Conservation (phyloP, 768 basidiomycete species). For the Terana coerulea region DNA sequence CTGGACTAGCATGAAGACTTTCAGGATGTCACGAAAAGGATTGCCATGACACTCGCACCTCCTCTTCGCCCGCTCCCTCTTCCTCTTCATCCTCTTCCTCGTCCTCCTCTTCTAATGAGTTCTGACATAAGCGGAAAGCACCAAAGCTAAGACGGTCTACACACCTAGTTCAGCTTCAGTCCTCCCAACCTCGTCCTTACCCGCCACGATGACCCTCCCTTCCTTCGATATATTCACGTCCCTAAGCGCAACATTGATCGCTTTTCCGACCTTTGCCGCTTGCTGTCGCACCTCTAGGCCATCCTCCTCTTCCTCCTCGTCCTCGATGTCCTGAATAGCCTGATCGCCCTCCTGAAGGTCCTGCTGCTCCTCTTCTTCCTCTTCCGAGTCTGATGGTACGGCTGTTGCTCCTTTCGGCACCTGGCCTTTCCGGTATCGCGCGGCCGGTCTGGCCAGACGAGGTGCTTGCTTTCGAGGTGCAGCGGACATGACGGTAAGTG, state of each 20-base stretch:
- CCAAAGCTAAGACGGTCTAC: not conserved
- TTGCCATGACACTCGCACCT: constrained; percentile 34
- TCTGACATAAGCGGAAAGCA: constrained; percentile 7
- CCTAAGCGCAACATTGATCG: constrained; percentile 71
- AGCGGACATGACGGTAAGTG: constrained; percentile 6
- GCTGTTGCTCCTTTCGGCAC: constrained; percentile 72
- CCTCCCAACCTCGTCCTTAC: constrained; percentile 73
- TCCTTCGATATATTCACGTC: constrained; percentile 80
- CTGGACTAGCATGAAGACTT: constrained; percentile 53
- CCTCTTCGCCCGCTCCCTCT: constrained; percentile 37
- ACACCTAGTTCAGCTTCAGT: constrained; percentile 39
- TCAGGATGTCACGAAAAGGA: constrained; percentile 1
- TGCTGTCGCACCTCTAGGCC: constrained; percentile 28
- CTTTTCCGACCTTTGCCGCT: constrained; percentile 34
- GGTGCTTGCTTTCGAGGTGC: constrained; percentile 62
- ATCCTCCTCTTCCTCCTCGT: constrained; percentile 35
- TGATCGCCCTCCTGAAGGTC: constrained; percentile 52
- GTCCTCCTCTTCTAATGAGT: constrained; percentile 36
- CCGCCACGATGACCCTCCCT: constrained; percentile 78
- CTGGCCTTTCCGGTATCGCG: constrained; percentile 89
- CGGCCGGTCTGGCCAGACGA: constrained; percentile 74
- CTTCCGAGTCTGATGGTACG: constrained; percentile 61
- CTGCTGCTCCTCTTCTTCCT: constrained; percentile 42
- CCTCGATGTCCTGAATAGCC: constrained; percentile 54
- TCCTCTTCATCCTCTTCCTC: constrained; percentile 40